phyloP scores from a whole-genome alignment of 495 filamentous ascomycete genomes.

The Pyrenopolyporus hunteri region DNA sequence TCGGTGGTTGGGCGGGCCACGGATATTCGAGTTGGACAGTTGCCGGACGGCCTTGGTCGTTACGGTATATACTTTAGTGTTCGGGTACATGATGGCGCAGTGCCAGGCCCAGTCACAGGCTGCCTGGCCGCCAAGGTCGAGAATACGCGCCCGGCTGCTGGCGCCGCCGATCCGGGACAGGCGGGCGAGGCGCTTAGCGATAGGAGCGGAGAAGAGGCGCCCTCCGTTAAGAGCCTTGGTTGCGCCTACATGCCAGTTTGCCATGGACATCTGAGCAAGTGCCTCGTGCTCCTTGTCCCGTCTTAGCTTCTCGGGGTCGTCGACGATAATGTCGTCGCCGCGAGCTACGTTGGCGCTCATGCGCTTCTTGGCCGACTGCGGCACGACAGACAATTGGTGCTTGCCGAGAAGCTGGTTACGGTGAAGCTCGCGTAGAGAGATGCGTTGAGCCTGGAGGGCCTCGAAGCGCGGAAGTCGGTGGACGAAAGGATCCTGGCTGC shows the following conservation, averaged over 20 bases:
- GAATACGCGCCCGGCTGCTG: constrained; percentile 66
- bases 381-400: constrained; percentile 67
- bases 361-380: constrained; percentile 61
- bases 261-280: constrained; percentile 71
- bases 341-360: constrained; percentile 65
- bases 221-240: constrained; percentile 80
- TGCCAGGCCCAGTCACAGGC: constrained; percentile 96
- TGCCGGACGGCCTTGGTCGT: constrained; percentile 70
- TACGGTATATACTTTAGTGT: constrained; percentile 85
- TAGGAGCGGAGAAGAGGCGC: constrained; percentile 77
- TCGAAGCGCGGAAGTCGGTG: constrained; percentile 86
- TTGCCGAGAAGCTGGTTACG: constrained; percentile 77
- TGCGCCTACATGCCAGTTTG: constrained; percentile 83
- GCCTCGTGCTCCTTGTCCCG: constrained; percentile 82
- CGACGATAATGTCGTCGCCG: constrained; percentile 58
- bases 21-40: constrained; percentile 69
- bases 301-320: constrained; percentile 65
- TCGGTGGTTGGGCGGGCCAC: constrained; percentile 86
- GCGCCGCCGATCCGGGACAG: constrained; percentile 56
- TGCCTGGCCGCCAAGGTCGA: constrained; percentile 87
- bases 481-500: constrained; percentile 74
- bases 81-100: constrained; percentile 79
- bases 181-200: constrained; percentile 62
- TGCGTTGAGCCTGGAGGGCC: constrained; percentile 81
- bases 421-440: constrained; percentile 67